Evolutionary conservation across 2,329 filamentous ascomycete species (phyloP), one percentile per base, ranked within the genome.

Genomic region (Stagonosporopsis chrysanthemi): DNA sequence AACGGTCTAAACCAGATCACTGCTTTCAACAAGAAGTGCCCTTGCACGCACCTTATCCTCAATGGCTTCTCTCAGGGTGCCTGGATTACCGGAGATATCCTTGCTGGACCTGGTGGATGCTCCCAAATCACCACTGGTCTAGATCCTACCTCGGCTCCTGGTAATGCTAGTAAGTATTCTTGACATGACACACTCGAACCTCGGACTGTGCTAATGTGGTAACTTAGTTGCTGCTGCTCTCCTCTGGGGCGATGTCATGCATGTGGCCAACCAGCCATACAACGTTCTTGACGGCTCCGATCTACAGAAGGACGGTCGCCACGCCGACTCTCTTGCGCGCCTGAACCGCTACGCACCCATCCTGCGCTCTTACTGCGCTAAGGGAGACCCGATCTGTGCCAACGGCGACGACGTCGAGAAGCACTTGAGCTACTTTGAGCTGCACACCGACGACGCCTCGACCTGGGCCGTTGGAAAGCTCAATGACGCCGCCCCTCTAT

Each of bases 351-450:
- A 63, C 60, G 79, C 82, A 19, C 64, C 69, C 8, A 83, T 83
- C 63, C 83, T 88, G 60, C 78, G 86, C 74, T 84, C 84, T 11
- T 88, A 88, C 78, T 88, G 86, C 68, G 84, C 88, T 63, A 76
- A 80, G 14, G 67, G 82, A 6, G 86, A 88, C 62, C 85, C 85
- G 0, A 87, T 86, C 73, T 88, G 86, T 79, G 88, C 84, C 72
- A 84, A 83, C 42, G 86, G 86, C 47, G 84, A 80, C 65, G 78
- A 87, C 61, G 78, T 81, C 29, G 79, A 81, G 61, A 80, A 81
- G 17, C 86, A 88, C 70, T 81, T 86, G 68, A 81, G 83, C 50
- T 88, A 88, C 61, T 85, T 82, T 48, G 57, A 68, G 49, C 22
- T 46, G 39, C 66, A 64, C 61, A 62, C 63, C 43, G 61, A 66